Conservation (phyloP, 139 green algal species). For the Coelastrella sp. region DNA sequence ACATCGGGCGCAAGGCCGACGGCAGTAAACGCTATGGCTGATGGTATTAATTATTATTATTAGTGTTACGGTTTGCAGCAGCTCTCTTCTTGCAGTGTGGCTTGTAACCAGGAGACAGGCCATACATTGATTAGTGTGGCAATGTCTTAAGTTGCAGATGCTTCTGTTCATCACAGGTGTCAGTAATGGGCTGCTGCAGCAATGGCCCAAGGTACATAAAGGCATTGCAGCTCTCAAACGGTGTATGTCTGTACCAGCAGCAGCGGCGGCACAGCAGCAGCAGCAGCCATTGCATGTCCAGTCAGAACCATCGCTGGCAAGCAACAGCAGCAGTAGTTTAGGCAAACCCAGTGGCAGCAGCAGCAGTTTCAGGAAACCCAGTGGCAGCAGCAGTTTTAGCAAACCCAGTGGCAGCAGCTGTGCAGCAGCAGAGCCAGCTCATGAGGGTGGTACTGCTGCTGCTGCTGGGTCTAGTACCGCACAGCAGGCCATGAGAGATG, state of each 20-base stretch:
- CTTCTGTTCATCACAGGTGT: not conserved
- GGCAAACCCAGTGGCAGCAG: not conserved
- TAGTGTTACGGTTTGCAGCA: no score
- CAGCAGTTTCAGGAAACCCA: not conserved
- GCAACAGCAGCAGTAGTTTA: constrained; percentile 1
- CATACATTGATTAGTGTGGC: no score
- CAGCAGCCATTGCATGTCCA: not conserved
- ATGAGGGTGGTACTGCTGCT: not conserved
- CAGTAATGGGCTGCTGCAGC: constrained; percentile 67
- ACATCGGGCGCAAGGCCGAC: no score
- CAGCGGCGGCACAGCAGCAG: not conserved
- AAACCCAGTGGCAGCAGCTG: no score
- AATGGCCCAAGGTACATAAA: constrained; percentile 68
- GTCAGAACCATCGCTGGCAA: not conserved
- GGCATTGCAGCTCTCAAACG: constrained; percentile 33
- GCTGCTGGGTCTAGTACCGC: not conserved
- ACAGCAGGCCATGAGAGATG: not conserved
- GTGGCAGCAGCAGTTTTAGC: not conserved
- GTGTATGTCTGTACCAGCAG: not conserved
- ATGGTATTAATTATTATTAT: no score
- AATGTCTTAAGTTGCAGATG: not conserved
- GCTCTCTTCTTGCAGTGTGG: no score
- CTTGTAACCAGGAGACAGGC: no score
- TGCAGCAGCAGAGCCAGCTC: no score
- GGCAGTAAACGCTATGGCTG: no score